A percentile compares a stretch with the other conserved stretches of the same genome.
Evolutionary conservation across 768 basidiomycete species (phyloP).

Genomic region (Strobilomyces dryophilus): DNA sequence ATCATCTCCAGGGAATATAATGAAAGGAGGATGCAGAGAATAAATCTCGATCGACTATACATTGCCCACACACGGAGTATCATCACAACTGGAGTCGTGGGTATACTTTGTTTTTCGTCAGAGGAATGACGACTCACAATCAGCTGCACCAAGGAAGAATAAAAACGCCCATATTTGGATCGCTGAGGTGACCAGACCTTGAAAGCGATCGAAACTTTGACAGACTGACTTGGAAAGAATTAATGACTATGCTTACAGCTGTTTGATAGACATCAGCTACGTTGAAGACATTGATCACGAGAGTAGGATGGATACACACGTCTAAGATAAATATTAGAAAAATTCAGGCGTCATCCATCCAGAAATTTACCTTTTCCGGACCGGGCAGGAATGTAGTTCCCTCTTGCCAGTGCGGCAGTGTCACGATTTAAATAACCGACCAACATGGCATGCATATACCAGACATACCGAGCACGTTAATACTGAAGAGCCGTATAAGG

Average conservation of each 20-base stretch:
- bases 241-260: neutral
- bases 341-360: too few species aligned
- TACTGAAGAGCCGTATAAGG: too few species aligned
- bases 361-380: neutral
- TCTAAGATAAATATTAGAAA: too few species aligned
- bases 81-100: neutral
- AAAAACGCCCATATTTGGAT: neutral
- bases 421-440: too few species aligned
- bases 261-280: neutral
- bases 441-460: too few species aligned
- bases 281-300: neutral
- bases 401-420: too few species aligned
- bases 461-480: too few species aligned
- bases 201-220: neutral
- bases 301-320: too few species aligned
- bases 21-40: neutral
- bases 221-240: neutral
- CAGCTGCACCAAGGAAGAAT: constrained; percentile 3
- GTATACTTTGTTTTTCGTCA: neutral
- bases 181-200: neutral
- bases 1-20: neutral
- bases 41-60: neutral
- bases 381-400: too few species aligned
- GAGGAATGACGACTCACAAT: neutral
- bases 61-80: neutral